Percentiles rank a stretch among this genome's conserved stretches.
phyloP scores from a whole-genome alignment of 345 rosid genomes.

The Ricinus communis region DNA sequence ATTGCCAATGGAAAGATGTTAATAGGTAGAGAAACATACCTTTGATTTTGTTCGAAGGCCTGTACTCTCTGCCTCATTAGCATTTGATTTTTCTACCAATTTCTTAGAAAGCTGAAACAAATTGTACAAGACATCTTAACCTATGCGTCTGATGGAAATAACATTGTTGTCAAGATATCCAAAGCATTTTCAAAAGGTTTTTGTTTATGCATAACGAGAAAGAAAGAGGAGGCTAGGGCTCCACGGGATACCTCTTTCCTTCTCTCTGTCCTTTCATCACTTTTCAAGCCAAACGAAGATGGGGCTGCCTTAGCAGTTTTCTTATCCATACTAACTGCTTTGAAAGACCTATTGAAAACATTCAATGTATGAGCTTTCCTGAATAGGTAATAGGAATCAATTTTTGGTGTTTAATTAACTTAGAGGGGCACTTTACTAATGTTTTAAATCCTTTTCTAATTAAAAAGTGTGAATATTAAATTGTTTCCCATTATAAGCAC shows the following conservation, averaged over 20 bases:
- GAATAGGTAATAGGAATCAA: not conserved
- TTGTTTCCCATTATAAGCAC: not conserved
- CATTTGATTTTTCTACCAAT: slow-evolving; percentile 37
- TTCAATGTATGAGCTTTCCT: slow-evolving; percentile 15
- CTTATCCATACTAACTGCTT: slow-evolving; percentile 38
- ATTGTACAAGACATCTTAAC: not conserved
- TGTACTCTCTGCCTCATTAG: slow-evolving; percentile 33
- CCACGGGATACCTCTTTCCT: slow-evolving; percentile 43
- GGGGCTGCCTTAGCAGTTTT: slow-evolving; percentile 47
- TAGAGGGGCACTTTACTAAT: slow-evolving; percentile 1
- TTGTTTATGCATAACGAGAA: not conserved
- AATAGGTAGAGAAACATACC: slow-evolving; percentile 34
- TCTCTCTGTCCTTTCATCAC: slow-evolving; percentile 35
- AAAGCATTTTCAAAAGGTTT: slow-evolving; percentile 4
- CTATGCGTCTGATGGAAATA: slow-evolving; percentile 6
- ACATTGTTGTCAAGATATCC: slow-evolving; percentile 3
- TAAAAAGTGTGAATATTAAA: not conserved
- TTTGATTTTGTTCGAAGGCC: slow-evolving; percentile 39
- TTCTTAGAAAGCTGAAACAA: slow-evolving; percentile 43
- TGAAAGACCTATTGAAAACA: slow-evolving; percentile 39
- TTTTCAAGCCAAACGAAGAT: slow-evolving; percentile 43
- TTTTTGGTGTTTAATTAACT: not conserved
- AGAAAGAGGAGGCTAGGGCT: slow-evolving; percentile 6
- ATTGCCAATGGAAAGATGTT: not conserved
- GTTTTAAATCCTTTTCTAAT: not conserved